Evolutionary conservation across 1,139 yeast genomes (phyloP).

Genomic region (Saccharomyces hybrid): DNA sequence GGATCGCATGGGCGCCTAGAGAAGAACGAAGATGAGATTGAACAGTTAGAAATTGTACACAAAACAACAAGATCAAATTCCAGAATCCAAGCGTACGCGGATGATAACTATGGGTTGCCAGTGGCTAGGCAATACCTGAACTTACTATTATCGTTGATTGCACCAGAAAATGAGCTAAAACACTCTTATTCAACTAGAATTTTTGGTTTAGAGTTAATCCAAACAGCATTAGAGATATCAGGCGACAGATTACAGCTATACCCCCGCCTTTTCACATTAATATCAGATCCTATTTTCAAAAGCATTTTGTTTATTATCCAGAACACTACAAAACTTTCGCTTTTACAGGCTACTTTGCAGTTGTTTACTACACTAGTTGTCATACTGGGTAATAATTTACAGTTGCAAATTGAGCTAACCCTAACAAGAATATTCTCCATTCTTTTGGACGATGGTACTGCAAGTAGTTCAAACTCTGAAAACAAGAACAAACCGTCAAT

Average conservation of each 20-base stretch:
- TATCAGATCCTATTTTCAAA: conserved; percentile 75
- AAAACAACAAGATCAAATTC: not conserved
- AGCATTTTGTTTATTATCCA: conserved; percentile 75
- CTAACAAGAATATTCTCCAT: conserved; percentile 51
- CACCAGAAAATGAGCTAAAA: conserved; percentile 75
- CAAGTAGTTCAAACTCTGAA: conserved; percentile 16
- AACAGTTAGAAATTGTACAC: not conserved
- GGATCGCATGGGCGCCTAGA: not conserved
- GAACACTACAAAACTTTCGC: conserved; percentile 52
- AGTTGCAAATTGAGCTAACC: conserved; percentile 62
- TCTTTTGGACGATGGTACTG: conserved; percentile 36
- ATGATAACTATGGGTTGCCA: conserved; percentile 33
- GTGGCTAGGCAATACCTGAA: conserved; percentile 43
- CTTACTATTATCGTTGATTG: conserved; percentile 72
- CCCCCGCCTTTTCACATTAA: conserved; percentile 56
- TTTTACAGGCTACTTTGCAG: conserved; percentile 69
- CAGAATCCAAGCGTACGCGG: conserved; percentile 6
- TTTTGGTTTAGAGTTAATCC: conserved; percentile 69
- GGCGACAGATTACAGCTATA: conserved; percentile 63
- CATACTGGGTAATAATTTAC: conserved; percentile 50
- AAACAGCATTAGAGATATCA: conserved; percentile 73
- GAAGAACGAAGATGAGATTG: not conserved
- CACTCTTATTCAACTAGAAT: conserved; percentile 84
- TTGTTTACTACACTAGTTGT: conserved; percentile 62
- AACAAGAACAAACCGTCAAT: conserved; percentile 35